Evolutionary conservation across 306 rosid species (phyloP).

Genomic region (Acacia confusa): DNA sequence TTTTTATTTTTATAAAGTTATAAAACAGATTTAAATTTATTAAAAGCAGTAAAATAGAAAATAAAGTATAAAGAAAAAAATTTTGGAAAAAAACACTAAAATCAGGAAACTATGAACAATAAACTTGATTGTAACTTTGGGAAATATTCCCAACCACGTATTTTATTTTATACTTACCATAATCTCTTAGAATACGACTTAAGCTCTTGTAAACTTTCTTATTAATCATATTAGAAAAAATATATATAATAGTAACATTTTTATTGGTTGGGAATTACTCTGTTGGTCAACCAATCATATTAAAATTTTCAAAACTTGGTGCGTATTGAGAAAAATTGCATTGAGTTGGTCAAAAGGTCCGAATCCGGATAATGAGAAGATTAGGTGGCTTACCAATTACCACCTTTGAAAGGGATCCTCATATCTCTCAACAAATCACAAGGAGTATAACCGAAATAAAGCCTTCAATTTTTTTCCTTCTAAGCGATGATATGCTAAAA

Average conservation of each 20-base stretch:
- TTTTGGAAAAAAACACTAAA: background rate
- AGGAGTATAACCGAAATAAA: background rate
- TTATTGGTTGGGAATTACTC: background rate
- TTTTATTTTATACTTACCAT: background rate
- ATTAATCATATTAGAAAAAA: background rate
- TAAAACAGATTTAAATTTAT: background rate
- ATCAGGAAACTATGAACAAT: background rate
- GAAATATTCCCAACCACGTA: background rate
- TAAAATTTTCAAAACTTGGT: too few relatives aligned
- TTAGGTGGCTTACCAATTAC: background rate
- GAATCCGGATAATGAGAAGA: background rate
- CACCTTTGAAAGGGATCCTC: background rate
- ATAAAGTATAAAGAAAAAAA: background rate
- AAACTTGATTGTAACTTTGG: background rate
- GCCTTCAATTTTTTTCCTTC: background rate
- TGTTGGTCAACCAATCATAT: background rate
- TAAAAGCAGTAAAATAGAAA: background rate
- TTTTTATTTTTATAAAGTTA: background rate
- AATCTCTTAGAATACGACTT: background rate
- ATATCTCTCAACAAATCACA: background rate
- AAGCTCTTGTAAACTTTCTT: background rate
- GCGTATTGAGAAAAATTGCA: too few relatives aligned
- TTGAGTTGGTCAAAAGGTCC: background rate
- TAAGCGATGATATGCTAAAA: background rate
- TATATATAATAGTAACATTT: background rate